phyloP scores from a whole-genome alignment of 805 yeast genomes.

The Priceomyces medius region DNA sequence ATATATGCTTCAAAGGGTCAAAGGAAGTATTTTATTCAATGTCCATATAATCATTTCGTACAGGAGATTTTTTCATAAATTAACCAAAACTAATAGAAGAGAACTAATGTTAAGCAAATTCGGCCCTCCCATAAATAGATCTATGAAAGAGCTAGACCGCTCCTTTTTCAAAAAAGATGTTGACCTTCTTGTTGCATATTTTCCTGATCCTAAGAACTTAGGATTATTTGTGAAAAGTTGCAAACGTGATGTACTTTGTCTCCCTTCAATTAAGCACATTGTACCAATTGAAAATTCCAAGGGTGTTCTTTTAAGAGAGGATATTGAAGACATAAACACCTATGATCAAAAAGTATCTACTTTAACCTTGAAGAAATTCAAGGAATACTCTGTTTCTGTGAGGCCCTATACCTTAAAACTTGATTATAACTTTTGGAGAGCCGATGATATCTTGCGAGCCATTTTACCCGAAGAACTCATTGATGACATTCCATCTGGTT shows the following conservation, averaged over 20 bases:
- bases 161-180: conserved; percentile 58
- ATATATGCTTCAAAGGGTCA: conserved; percentile 2
- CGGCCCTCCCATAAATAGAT: conserved; percentile 67
- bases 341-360: conserved; percentile 39
- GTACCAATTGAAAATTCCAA: conserved; percentile 42
- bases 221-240: conserved; percentile 60
- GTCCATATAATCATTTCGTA: conserved; percentile 1
- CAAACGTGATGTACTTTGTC: conserved; percentile 59
- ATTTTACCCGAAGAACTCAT: conserved; percentile 69
- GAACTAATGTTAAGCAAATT: conserved; percentile 28
- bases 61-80: conserved; percentile 13
- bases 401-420: conserved; percentile 54
- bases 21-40: neutral
- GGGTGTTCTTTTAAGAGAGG: conserved; percentile 62
- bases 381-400: conserved; percentile 46
- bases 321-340: conserved; percentile 38
- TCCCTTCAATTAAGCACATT: conserved; percentile 72
- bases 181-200: conserved; percentile 62
- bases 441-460: conserved; percentile 80
- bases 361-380: conserved; percentile 45
- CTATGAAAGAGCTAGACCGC: conserved; percentile 66
- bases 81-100: conserved; percentile 27
- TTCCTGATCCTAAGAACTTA: conserved; percentile 64
- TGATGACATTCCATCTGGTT: conserved; percentile 84
- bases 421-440: conserved; percentile 79